These are phyloP conservation scores for Dactylis glomerata DNA, from an alignment of 176 grass and related monocot species.

Conservation along the genomic window DNA sequence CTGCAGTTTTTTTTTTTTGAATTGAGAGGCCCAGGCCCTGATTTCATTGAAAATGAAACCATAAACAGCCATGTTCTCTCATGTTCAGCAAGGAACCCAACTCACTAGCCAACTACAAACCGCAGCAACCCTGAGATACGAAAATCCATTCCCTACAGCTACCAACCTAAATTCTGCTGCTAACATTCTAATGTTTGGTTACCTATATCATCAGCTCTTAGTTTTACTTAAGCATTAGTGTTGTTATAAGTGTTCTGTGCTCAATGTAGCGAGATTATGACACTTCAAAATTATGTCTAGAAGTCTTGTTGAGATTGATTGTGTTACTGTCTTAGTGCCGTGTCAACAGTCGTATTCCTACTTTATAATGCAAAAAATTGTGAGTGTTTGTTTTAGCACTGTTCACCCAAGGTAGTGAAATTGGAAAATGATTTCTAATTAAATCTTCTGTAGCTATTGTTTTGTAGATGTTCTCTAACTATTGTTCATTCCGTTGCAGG, in stretches of 20 bases:
- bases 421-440: neutral
- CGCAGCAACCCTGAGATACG: no score
- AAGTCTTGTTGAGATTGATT: conserved; percentile 10
- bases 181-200: no score
- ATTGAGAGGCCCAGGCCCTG: no score
- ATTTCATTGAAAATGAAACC: no score
- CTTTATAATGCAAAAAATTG: neutral
- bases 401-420: neutral
- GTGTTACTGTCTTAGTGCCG: conserved; percentile 1
- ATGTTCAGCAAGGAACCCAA: no score
- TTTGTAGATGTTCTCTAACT: conserved; percentile 27
- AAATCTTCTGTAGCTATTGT: neutral
- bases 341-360: neutral
- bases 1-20: no score
- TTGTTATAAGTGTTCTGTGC: neutral
- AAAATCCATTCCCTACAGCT: no score
- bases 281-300: neutral
- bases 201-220: neutral
- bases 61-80: no score
- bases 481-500: conserved; percentile 8
- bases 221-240: neutral
- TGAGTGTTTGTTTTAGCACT: neutral
- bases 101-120: no score
- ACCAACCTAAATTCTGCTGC: no score
- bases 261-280: neutral